Evolutionary conservation across 192 early-diverging fungal species (phyloP).

Genomic region (Rhizoclosmatium globosum): DNA sequence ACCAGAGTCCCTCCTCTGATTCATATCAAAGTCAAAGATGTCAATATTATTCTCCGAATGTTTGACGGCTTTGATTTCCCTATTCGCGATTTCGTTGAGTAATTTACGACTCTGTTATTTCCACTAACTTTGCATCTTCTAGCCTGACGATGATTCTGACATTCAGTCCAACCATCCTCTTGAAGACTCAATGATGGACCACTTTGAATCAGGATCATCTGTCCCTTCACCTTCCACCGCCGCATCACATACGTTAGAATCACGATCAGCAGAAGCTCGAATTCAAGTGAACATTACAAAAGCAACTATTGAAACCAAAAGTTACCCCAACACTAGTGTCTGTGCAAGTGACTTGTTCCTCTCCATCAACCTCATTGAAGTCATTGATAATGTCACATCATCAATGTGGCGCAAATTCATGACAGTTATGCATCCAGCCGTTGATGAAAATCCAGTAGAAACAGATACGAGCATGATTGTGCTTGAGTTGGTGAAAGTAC

Average conservation of each 20-base stretch:
- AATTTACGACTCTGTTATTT: not conserved
- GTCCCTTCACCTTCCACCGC: conserved; percentile 11
- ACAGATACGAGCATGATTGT: conserved; percentile 72
- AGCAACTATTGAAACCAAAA: conserved; percentile 63
- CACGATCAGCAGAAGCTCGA: conserved; percentile 50
- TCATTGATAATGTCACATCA: conserved; percentile 78
- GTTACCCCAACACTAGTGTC: conserved; percentile 53
- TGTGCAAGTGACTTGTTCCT: conserved; percentile 60
- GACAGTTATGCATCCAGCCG: conserved; percentile 66
- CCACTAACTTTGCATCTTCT: not conserved
- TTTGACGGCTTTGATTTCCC: conserved; percentile 73
- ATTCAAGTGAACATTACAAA: conserved; percentile 64
- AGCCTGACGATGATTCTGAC: conserved; percentile 35
- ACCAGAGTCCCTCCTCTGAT: conserved; percentile 30
- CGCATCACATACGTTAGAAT: conserved; percentile 49
- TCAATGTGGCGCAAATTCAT: conserved; percentile 84
- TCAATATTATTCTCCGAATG: conserved; percentile 68
- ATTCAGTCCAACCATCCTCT: not conserved
- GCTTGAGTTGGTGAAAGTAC: conserved; percentile 62
- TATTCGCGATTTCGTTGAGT: conserved; percentile 48
- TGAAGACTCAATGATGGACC: conserved; percentile 14
- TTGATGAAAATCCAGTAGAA: conserved; percentile 63
- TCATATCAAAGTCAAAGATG: conserved; percentile 65
- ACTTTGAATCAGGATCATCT: conserved; percentile 3
- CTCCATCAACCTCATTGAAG: conserved; percentile 70